phyloP scores from a whole-genome alignment of 169 alveolate genomes.

The Fabrea salina region DNA sequence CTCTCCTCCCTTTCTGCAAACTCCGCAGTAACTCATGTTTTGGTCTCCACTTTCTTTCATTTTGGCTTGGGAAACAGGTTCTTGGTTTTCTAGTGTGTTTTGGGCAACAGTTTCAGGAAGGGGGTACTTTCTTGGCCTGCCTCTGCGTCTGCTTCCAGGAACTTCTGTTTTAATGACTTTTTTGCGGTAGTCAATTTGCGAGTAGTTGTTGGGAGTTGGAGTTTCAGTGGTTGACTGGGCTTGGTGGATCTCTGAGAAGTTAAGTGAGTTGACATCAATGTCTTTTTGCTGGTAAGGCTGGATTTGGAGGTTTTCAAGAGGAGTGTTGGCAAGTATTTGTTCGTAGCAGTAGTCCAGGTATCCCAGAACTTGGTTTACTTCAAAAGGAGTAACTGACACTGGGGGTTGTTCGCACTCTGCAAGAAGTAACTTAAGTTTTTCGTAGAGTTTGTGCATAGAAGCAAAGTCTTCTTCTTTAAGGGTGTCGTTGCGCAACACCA shows the following conservation, averaged over 20 bases:
- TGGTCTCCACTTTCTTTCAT: conserved; percentile 18
- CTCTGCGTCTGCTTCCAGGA: conserved; percentile 24
- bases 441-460: background rate
- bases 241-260: background rate
- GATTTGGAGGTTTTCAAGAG: background rate
- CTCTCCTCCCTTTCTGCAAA: conserved; percentile 42
- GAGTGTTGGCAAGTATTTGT: background rate
- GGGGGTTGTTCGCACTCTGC: conserved; percentile 19
- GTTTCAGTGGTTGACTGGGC: background rate
- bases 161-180: conserved; percentile 2
- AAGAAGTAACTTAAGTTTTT: conserved; percentile 1
- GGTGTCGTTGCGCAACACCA: conserved; percentile 12
- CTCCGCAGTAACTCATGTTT: conserved; percentile 31
- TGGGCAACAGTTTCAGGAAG: conserved; percentile 1
- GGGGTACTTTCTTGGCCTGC: conserved; percentile 35
- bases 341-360: background rate
- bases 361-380: background rate
- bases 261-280: conserved; percentile 29
- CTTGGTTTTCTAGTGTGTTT: background rate
- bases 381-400: background rate
- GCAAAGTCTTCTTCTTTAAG: conserved; percentile 30
- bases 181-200: background rate
- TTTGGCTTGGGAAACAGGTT: conserved; percentile 11
- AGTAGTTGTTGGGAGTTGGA: background rate
- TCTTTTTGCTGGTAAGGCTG: background rate